Evolutionary conservation across 371 early-diverging fungal species (phyloP).

Genomic region (Capillidium rhysosporum): DNA sequence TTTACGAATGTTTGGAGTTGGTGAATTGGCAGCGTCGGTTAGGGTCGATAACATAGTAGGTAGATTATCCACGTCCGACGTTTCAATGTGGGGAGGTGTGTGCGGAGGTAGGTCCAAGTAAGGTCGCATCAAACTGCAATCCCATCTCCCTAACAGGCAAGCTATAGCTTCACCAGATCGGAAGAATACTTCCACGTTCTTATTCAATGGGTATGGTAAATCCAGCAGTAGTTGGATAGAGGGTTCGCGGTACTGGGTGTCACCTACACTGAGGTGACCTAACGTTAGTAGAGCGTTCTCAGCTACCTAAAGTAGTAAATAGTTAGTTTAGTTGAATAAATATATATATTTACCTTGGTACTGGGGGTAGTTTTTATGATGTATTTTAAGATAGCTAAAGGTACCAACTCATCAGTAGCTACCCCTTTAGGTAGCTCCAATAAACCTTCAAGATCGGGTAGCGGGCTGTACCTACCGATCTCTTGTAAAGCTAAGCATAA

Average conservation of each 20-base stretch:
- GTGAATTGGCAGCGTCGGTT: constrained; percentile 25
- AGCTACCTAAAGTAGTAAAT: no score
- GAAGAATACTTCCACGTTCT: constrained; percentile 68
- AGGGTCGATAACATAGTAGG: constrained; percentile 27
- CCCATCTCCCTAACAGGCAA: constrained; percentile 43
- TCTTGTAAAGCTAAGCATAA: constrained; percentile 35
- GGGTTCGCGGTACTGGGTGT: constrained; percentile 12
- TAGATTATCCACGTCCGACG: constrained; percentile 15
- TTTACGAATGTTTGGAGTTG: constrained; percentile 28
- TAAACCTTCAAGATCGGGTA: constrained; percentile 10
- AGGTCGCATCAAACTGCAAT: constrained; percentile 32
- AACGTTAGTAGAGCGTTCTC: constrained; percentile 47
- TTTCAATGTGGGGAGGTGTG: constrained; percentile 1
- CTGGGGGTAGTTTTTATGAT: constrained; percentile 34
- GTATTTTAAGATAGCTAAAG: no score
- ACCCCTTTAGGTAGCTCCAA: constrained; percentile 20
- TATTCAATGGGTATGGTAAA: constrained; percentile 35
- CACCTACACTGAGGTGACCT: constrained; percentile 46
- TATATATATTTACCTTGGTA: no score
- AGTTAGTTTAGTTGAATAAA: no score
- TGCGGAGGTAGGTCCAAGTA: constrained; percentile 12
- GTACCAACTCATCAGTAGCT: no score
- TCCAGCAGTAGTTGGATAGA: constrained; percentile 34
- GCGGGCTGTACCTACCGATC: constrained; percentile 25
- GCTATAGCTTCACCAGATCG: constrained; percentile 65